phyloP scores from a whole-genome alignment of 1,284 basidiomycete species.

The Malassezia yamatoensis region DNA sequence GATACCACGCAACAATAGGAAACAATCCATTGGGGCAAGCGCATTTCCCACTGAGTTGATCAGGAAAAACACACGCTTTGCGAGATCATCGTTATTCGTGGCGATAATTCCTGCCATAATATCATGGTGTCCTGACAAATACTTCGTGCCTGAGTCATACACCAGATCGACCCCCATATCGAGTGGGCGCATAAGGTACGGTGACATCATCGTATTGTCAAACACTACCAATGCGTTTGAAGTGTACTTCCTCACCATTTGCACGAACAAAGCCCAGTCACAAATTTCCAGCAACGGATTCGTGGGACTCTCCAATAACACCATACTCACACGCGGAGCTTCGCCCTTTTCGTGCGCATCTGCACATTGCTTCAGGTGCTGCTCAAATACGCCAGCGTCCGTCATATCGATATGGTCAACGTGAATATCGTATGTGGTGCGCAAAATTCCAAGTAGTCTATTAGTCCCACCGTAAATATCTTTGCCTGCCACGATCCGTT shows the following conservation, averaged over 20 bases:
- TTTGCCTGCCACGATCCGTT: conserved; percentile 89
- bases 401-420: conserved; percentile 95
- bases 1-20: conserved; percentile 85
- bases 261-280: conserved; percentile 59
- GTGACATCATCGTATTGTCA: conserved; percentile 99
- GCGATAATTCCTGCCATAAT: conserved; percentile 71
- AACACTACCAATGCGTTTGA: conserved; percentile 44
- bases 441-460: conserved; percentile 82
- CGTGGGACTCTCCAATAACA: conserved; percentile 85
- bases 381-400: conserved; percentile 52
- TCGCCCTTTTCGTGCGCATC: conserved; percentile 25
- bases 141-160: conserved; percentile 97
- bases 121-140: conserved; percentile 94
- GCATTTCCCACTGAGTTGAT: conserved; percentile 98
- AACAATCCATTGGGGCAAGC: conserved; percentile 68
- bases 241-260: conserved; percentile 34
- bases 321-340: conserved; percentile 33
- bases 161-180: conserved; percentile 94
- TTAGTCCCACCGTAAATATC: conserved; percentile 98
- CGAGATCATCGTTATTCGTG: conserved; percentile 81
- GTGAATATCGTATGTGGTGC: conserved; percentile 72
- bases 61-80: conserved; percentile 76
- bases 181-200: conserved; percentile 87
- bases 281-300: conserved; percentile 94
- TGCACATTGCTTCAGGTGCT: conserved; percentile 28